phyloP scores from a whole-genome alignment of 2,329 filamentous ascomycete species.

The Hymenoscyphus infarciens region DNA sequence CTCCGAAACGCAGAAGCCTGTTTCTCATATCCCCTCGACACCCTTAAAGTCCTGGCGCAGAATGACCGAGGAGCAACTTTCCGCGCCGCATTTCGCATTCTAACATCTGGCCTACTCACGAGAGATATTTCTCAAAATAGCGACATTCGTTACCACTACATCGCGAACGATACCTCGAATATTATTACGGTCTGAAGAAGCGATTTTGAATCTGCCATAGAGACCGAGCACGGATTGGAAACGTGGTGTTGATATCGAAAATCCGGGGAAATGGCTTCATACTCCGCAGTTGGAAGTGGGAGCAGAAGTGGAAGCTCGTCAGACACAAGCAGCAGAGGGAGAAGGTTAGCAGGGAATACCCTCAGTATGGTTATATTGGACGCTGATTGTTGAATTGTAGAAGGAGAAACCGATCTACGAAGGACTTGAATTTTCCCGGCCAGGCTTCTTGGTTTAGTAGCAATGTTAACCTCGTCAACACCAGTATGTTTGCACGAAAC shows the following conservation, averaged over 20 bases:
- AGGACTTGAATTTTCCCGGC: constrained; percentile 64
- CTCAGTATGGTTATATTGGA: too few relatives aligned
- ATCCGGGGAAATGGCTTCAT: constrained; percentile 27
- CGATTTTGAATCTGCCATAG: background rate
- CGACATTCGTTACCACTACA: background rate
- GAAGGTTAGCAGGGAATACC: constrained; percentile 22
- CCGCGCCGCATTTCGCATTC: constrained; percentile 1
- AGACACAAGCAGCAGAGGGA: constrained; percentile 27
- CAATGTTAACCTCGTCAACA: constrained; percentile 93
- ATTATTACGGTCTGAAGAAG: background rate
- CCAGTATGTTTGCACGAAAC: constrained; percentile 58
- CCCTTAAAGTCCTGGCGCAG: background rate
- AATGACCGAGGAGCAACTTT: background rate
- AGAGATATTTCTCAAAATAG: background rate
- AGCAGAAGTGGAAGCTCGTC: constrained; percentile 23
- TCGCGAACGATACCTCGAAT: background rate
- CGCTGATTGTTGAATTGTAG: constrained; percentile 19
- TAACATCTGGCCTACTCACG: constrained; percentile 7
- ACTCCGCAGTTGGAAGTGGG: constrained; percentile 27
- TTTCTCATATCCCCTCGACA: background rate
- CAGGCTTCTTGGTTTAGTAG: constrained; percentile 87
- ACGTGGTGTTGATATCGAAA: background rate
- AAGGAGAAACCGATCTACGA: constrained; percentile 46
- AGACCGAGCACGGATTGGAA: background rate
- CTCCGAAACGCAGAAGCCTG: background rate